phyloP scores from a whole-genome alignment of 345 rosid genomes.

The Ailanthus altissimus region DNA sequence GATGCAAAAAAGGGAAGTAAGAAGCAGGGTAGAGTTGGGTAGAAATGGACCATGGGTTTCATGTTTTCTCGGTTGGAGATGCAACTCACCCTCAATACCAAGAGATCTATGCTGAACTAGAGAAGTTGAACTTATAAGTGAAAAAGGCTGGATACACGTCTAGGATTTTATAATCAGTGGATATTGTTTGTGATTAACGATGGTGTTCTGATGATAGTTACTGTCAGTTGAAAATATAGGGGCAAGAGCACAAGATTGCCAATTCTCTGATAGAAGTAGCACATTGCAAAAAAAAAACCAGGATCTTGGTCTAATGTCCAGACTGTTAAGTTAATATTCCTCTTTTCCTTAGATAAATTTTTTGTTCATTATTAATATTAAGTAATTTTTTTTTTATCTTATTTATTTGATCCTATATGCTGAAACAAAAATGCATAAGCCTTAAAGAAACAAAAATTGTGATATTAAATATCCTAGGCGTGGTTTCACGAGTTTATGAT shows the following conservation, averaged over 20 bases:
- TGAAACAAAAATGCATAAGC: no score
- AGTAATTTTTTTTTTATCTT: no score
- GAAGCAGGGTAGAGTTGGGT: conserved; percentile 35
- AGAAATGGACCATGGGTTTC: no score
- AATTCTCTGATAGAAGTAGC: background rate
- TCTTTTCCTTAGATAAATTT: no score
- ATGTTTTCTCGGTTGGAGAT: conserved; percentile 21
- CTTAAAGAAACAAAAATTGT: no score
- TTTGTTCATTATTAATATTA: no score
- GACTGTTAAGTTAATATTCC: no score
- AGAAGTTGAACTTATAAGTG: conserved; percentile 20
- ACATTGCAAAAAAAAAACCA: background rate
- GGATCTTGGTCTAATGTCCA: background rate
- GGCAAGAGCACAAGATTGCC: no score
- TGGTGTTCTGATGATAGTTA: background rate
- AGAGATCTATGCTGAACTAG: conserved; percentile 22
- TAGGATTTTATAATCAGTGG: background rate
- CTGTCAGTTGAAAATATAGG: background rate
- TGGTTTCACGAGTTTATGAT: no score
- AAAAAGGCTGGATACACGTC: conserved; percentile 14
- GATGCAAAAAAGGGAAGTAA: conserved; percentile 26
- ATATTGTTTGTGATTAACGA: background rate
- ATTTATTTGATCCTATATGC: no score
- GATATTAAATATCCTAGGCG: no score
- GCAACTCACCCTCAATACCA: conserved; percentile 13